These are phyloP conservation scores for Nicotiana paniculata DNA, from an alignment of 257 asterid genomes.

Conservation along the genomic window DNA sequence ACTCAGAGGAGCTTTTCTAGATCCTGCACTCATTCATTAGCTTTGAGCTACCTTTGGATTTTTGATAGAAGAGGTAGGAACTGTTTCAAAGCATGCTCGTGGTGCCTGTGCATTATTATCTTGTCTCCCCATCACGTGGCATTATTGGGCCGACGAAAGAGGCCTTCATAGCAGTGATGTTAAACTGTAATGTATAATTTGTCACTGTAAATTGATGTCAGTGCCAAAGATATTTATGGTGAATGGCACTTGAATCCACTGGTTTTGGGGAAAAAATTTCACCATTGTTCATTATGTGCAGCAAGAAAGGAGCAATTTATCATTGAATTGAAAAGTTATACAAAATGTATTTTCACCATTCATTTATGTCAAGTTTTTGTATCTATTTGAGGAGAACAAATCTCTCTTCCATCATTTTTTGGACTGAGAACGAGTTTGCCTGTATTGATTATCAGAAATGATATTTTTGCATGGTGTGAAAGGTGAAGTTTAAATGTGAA, in stretches of 20 bases:
- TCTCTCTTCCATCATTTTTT: constrained; percentile 2
- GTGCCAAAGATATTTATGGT: constrained; percentile 20
- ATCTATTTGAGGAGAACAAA: background rate
- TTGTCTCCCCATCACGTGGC: constrained; percentile 18
- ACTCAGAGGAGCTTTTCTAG: constrained; percentile 99
- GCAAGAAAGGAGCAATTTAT: background rate
- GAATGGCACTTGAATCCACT: constrained; percentile 23
- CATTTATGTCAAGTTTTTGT: background rate
- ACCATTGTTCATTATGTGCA: background rate
- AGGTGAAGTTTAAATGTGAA: background rate
- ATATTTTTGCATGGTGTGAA: constrained; percentile 1
- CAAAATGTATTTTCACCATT: constrained; percentile 1
- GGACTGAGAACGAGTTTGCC: background rate
- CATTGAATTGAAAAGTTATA: background rate
- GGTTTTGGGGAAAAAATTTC: constrained; percentile 8
- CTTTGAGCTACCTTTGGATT: constrained; percentile 19
- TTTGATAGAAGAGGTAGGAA: constrained; percentile 13
- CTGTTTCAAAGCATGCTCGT: constrained; percentile 16
- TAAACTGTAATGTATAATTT: constrained; percentile 22
- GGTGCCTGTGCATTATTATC: constrained; percentile 1
- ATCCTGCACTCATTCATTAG: constrained; percentile 16
- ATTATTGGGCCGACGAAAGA: constrained; percentile 23
- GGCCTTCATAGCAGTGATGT: constrained; percentile 20
- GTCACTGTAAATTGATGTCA: constrained; percentile 46
- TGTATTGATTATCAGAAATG: background rate